phyloP scores from a whole-genome alignment of 75 land plant species.

The Ceratopteris richardii region DNA sequence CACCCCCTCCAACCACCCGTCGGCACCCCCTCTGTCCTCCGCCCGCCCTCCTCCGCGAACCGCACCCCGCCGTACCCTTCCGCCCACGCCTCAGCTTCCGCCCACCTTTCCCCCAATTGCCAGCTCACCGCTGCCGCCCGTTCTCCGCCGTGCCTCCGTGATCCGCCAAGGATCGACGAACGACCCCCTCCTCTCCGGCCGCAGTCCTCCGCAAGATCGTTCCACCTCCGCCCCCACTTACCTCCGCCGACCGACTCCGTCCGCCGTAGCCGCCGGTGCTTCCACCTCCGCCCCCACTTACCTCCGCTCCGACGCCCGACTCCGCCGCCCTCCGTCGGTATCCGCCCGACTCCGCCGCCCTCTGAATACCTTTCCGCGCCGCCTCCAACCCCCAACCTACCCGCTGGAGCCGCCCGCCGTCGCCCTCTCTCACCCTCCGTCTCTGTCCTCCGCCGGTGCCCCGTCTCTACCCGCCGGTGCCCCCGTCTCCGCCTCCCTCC shows the following conservation, averaged over 20 bases:
- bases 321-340: not conserved
- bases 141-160: not conserved
- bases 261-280: too few species aligned
- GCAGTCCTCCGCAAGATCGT: not conserved
- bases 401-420: too few species aligned
- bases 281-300: not conserved
- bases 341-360: conserved; percentile 5
- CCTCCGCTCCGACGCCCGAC: not conserved
- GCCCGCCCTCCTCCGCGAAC: too few species aligned
- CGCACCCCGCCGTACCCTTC: not conserved
- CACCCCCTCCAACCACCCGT: too few species aligned
- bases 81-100: not conserved
- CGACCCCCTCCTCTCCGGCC: too few species aligned
- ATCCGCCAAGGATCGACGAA: not conserved
- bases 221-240: not conserved
- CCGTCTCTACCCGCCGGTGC: too few species aligned
- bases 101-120: not conserved
- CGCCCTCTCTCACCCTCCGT: not conserved
- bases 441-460: not conserved
- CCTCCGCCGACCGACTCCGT: too few species aligned
- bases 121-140: not conserved
- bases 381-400: too few species aligned
- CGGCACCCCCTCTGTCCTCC: too few species aligned
- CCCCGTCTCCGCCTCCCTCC: conserved; percentile 10
- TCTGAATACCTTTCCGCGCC: conserved; percentile 3